Conservation (phyloP, 129 eudicot species). For the Mikania micrantha region DNA sequence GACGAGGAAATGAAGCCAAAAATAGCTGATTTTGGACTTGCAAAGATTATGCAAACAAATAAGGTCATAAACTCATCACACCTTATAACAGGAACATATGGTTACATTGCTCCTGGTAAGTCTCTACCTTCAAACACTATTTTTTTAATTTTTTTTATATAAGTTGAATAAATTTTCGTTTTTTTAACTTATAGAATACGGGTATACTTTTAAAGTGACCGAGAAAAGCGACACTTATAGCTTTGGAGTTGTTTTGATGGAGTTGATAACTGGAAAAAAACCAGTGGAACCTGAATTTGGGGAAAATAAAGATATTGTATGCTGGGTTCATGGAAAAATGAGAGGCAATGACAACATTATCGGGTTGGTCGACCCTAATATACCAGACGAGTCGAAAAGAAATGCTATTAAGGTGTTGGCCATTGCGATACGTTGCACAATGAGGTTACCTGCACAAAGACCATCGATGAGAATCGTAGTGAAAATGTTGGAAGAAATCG, state of each 20-base stretch:
- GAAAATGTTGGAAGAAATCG: conserved; percentile 53
- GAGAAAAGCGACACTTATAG: conserved; percentile 67
- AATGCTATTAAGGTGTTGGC: conserved; percentile 38
- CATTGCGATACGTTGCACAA: conserved; percentile 55
- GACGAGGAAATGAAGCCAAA: conserved; percentile 60
- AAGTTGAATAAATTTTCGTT: background rate
- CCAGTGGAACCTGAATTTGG: conserved; percentile 49
- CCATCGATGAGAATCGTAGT: conserved; percentile 73
- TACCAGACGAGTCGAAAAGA: conserved; percentile 26
- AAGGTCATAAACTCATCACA: conserved; percentile 31
- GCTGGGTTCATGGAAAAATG: conserved; percentile 38
- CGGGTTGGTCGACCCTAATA: conserved; percentile 36
- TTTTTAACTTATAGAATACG: conserved; percentile 36
- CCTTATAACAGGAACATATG: conserved; percentile 54
- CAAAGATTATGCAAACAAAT: conserved; percentile 40
- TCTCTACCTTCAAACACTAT: background rate
- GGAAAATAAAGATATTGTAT: conserved; percentile 46
- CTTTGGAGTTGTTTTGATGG: conserved; percentile 67
- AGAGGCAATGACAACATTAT: conserved; percentile 18
- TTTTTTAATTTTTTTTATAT: background rate
- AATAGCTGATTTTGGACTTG: conserved; percentile 69
- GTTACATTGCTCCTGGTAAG: conserved; percentile 75
- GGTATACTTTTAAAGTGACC: conserved; percentile 46
- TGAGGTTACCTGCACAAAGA: conserved; percentile 43
- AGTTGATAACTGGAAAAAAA: conserved; percentile 53